phyloP scores from a whole-genome alignment of 2,329 filamentous ascomycete species.

The Fusarium staphyleae region DNA sequence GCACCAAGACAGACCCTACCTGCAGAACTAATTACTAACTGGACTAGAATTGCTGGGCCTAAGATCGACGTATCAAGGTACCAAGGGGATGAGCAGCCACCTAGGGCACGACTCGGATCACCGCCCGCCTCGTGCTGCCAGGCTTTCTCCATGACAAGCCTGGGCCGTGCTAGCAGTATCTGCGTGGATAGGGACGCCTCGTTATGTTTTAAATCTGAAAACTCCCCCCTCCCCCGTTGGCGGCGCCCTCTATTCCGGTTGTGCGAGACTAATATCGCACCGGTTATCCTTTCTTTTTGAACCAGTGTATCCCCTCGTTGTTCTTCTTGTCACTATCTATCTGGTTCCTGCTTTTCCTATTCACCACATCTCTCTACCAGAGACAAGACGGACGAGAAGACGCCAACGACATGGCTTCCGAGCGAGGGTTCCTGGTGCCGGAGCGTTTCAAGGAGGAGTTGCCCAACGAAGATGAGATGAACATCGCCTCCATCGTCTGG shows the following conservation, averaged over 20 bases:
- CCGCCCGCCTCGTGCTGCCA: constrained; percentile 26
- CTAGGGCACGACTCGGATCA: constrained; percentile 35
- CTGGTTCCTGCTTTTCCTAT: not conserved
- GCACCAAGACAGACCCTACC: no score
- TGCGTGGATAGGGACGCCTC: not conserved
- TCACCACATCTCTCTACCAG: not conserved
- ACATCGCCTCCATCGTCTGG: constrained; percentile 37
- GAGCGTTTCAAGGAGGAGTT: constrained; percentile 19
- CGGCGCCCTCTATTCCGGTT: constrained; percentile 5
- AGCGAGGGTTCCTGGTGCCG: constrained; percentile 35
- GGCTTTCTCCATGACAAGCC: constrained; percentile 24
- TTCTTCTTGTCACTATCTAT: not conserved
- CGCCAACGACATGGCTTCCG: constrained; percentile 8
- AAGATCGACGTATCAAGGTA: constrained; percentile 7
- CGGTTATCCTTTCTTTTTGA: constrained; percentile 8
- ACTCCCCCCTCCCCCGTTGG: constrained; percentile 5
- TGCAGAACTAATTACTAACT: no score
- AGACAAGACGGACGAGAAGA: not conserved
- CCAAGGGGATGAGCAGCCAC: constrained; percentile 5
- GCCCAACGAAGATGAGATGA: constrained; percentile 28
- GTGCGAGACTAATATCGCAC: not conserved
- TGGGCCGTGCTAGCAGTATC: constrained; percentile 10
- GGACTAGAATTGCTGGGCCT: constrained; percentile 14
- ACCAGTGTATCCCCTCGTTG: constrained; percentile 4
- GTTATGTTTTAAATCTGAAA: constrained; percentile 2